phyloP scores from a whole-genome alignment of 164 flowering plant genomes.

The Tinospora cordifolia region DNA sequence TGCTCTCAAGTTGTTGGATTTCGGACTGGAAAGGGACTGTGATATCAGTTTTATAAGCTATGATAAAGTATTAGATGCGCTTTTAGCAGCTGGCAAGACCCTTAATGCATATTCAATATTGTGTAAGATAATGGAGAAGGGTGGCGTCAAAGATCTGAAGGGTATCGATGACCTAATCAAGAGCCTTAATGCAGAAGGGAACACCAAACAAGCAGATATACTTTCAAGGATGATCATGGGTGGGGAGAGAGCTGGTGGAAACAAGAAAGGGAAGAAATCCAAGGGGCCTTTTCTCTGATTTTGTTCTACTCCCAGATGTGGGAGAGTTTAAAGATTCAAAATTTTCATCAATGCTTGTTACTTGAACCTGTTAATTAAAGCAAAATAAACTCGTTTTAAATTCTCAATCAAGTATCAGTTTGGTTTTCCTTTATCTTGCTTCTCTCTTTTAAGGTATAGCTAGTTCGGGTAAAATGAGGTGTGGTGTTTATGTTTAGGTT shows the following conservation, averaged over 20 bases:
- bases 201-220: constrained; percentile 91
- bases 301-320: not conserved
- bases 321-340: not conserved
- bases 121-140: constrained; percentile 69
- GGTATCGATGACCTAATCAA: constrained; percentile 59
- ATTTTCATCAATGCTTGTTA: not conserved
- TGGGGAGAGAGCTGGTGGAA: constrained; percentile 22
- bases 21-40: constrained; percentile 67
- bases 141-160: constrained; percentile 51
- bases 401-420: not conserved
- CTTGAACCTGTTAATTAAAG: not conserved
- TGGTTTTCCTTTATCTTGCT: not conserved
- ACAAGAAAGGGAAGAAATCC: constrained; percentile 47
- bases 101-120: constrained; percentile 84
- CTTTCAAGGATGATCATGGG: constrained; percentile 70
- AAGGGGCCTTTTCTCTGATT: constrained; percentile 9
- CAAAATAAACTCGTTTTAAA: not conserved
- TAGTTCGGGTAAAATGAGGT: no score
- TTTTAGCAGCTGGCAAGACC: constrained; percentile 73
- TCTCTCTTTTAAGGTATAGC: not conserved
- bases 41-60: constrained; percentile 52
- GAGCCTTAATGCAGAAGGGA: constrained; percentile 74
- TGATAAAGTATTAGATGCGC: constrained; percentile 78
- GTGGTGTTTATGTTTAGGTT: no score
- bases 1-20: constrained; percentile 73